phyloP scores from a whole-genome alignment of 495 filamentous ascomycete genomes.

The Penicillium odoratum region DNA sequence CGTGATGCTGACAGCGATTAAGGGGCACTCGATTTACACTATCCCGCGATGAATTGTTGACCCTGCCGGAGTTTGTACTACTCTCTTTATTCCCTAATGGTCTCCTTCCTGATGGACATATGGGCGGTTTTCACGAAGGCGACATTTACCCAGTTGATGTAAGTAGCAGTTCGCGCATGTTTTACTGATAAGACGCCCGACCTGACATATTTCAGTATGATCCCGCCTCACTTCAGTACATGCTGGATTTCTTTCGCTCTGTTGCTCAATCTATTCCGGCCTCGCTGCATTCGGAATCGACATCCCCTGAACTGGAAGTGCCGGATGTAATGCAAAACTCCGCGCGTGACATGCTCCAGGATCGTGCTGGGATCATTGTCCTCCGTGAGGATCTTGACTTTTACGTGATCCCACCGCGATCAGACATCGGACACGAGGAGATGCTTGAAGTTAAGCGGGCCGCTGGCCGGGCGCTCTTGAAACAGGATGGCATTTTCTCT shows the following conservation, averaged over 20 bases:
- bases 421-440: constrained; percentile 80
- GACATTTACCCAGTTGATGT: constrained; percentile 98
- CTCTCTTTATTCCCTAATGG: constrained; percentile 98
- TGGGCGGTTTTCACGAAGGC: constrained; percentile 88
- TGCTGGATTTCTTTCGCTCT: constrained; percentile 97
- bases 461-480: constrained; percentile 81
- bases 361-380: constrained; percentile 96
- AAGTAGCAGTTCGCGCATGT: constrained; percentile 52
- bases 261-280: constrained; percentile 92
- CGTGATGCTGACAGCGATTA: constrained; percentile 14
- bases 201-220: constrained; percentile 83
- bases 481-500: constrained; percentile 95
- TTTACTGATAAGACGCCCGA: constrained; percentile 30
- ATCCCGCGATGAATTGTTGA: constrained; percentile 91
- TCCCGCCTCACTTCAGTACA: constrained; percentile 92
- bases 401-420: constrained; percentile 88
- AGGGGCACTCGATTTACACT: constrained; percentile 92
- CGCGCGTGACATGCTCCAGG: constrained; percentile 73
- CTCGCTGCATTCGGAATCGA: constrained; percentile 59
- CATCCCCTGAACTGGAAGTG: constrained; percentile 62
- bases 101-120: constrained; percentile 93
- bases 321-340: constrained; percentile 70
- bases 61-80: constrained; percentile 96
- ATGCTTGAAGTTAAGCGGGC: constrained; percentile 97
- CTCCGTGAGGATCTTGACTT: constrained; percentile 96